These are phyloP conservation scores for Biscogniauxia sp. DNA, from an alignment of 2,329 filamentous ascomycete species.

Conservation along the genomic window DNA sequence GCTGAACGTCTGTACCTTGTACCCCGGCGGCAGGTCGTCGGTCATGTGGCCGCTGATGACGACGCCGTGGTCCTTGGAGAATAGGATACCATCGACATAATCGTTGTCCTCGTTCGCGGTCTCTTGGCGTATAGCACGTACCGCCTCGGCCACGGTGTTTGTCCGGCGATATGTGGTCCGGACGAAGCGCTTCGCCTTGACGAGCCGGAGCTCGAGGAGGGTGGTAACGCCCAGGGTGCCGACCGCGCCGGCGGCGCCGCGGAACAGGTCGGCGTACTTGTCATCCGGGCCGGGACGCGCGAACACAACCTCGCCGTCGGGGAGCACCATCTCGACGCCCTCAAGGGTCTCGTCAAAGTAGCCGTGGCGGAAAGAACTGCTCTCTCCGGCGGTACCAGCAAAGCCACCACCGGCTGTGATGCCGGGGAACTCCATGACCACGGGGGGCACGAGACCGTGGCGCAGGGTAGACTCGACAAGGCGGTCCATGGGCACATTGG, in stretches of 20 bases:
- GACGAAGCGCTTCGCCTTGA: conserved; percentile 60
- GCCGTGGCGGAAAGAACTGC: conserved; percentile 66
- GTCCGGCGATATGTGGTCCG: conserved; percentile 60
- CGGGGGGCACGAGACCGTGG: conserved; percentile 65
- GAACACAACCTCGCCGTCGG: conserved; percentile 60
- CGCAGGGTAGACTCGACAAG: conserved; percentile 64
- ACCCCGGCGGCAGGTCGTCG: conserved; percentile 43
- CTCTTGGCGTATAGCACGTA: conserved; percentile 48
- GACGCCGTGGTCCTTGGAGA: conserved; percentile 59
- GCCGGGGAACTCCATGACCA: conserved; percentile 75
- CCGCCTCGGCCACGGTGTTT: conserved; percentile 45
- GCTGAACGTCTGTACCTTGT: conserved; percentile 38
- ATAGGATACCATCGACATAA: conserved; percentile 74
- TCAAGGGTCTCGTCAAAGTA: conserved; percentile 67
- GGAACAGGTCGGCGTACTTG: conserved; percentile 55
- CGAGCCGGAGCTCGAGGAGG: conserved; percentile 61
- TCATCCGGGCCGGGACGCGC: conserved; percentile 35
- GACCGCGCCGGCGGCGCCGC: conserved; percentile 63
- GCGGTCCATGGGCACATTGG: conserved; percentile 72
- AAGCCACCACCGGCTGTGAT: conserved; percentile 73
- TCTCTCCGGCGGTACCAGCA: conserved; percentile 70
- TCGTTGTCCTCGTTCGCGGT: conserved; percentile 48
- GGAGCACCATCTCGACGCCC: conserved; percentile 67
- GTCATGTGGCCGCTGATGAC: conserved; percentile 63
- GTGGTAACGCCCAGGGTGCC: conserved; percentile 69